Conservation (phyloP, 2,329 filamentous ascomycete species). For the Echinosphaeria canescens region DNA sequence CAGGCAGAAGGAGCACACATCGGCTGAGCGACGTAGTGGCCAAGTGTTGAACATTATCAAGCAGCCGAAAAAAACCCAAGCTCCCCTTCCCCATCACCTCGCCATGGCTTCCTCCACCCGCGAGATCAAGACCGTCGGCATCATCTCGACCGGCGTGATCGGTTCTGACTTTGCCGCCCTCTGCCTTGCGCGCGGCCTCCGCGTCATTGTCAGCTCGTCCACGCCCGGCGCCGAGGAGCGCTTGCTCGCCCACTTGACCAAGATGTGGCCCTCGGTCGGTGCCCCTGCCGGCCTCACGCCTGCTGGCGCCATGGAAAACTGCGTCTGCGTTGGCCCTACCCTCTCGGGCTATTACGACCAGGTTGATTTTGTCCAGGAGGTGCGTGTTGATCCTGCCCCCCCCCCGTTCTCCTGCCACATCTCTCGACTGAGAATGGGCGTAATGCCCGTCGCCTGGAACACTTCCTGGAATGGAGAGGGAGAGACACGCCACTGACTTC, state of each 20-base stretch:
- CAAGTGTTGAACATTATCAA: too few species aligned
- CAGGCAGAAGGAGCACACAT: too few species aligned
- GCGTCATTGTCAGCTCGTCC: constrained; percentile 17
- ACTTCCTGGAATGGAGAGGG: too few species aligned
- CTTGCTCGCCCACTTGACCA: constrained; percentile 5
- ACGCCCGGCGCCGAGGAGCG: constrained; percentile 12
- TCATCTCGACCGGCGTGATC: constrained; percentile 12
- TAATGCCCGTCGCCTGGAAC: too few species aligned
- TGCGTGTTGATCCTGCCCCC: too few species aligned
- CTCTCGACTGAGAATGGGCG: too few species aligned
- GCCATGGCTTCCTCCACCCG: too few species aligned
- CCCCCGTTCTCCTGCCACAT: too few species aligned
- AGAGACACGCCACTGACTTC: too few species aligned
- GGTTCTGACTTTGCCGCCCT: constrained; percentile 16
- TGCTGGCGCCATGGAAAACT: constrained; percentile 1
- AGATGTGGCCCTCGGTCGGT: constrained; percentile 3
- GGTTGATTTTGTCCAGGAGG: constrained; percentile 14
- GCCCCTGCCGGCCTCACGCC: constrained; percentile 1
- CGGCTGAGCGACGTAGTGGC: too few species aligned
- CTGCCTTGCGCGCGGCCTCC: constrained; percentile 10
- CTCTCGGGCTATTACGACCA: constrained; percentile 2
- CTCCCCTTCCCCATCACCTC: too few species aligned
- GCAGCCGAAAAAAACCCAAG: too few species aligned
- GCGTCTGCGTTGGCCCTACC: constrained; percentile 2
- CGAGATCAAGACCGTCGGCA: constrained; percentile 8